Base-by-base conservation (phyloP, 441 rosid species). In the Brassica balearica region DNA sequence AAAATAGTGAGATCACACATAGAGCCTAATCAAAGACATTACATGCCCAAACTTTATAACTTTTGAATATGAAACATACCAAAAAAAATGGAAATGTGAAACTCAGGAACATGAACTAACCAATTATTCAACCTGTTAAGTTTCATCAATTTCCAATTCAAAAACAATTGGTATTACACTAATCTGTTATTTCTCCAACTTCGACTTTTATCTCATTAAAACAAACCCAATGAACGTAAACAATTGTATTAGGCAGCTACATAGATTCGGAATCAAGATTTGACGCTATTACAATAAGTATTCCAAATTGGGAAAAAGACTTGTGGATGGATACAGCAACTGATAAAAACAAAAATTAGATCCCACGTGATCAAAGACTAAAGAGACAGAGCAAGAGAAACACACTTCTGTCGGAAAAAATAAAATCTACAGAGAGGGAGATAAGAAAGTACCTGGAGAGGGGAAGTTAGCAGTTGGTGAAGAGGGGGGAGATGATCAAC, bases 331-430 rank as follows among this genome's bases (percentile, higher is more conserved):
- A 76, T 1, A 48, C 74, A 23, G 3, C 27, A 23, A 23, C 66
- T 74, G 71, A 71, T 25, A 17, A 27, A 27, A 23, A 36, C 11
- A 48, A 51, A 43, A 75, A 34, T 71, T 66, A 71, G 80, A 80
- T 76, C 74, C 74, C 80, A 76, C 77, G 80, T 80, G 80, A 80
- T 11, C n/a, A 55, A 48, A 53, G 3, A n/a, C 0, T 17, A 48
- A 0, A 48, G 27, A 58, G 62, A 62, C 78, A 80, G 68, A 74
- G 68, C 79, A 64, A 59, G 46, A 75, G 29, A 65, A 58, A 70
- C 56, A 79, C 63, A 75, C 62, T 58, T 71, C 2, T 65, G 3
- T 70, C 72, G 17, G 2, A 17, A 6, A n/a, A 48, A 32, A 48
- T 1, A 8, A 11, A 60, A 59, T 48, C 51, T 41, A 60, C 3